Base-by-base conservation (phyloP, 2,329 filamentous ascomycete species). In the Sphaerostilbella broomeana region DNA sequence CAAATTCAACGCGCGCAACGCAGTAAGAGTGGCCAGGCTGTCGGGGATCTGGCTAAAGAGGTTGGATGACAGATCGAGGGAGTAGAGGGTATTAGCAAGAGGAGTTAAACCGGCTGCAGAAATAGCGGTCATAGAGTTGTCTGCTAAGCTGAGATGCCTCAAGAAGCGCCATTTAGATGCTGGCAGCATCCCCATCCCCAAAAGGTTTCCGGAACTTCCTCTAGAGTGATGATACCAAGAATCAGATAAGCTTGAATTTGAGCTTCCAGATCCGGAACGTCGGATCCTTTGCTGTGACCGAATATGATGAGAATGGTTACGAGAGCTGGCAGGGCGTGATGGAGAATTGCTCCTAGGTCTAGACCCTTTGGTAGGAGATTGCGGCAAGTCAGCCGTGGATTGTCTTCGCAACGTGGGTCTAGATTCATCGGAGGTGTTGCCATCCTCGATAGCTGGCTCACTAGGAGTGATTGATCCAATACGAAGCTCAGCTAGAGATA, bases 41-140 rank as follows among this genome's bases (percentile, higher is more conserved):
- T 97, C 92, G 1, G 92, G 92, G 38, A 97, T 84, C 59, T 95
- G 86, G n/a, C 79, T 81, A 60, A 98, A 94, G 21, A 95, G 77
- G 55, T 98, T 98, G 35, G 80, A 81, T 1, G 92, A 97, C 32
- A 98, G 69, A 59, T 98, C 92, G 38, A 98, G 73, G 1, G 92
- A 97, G 55, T 90, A 86, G 19, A 98, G 69, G 0, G 86, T 95
- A 54, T 87, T 87, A 27, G 88, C 81, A 35, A 98, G 72, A 12
- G 92, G 90, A 7, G 77, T 72, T 46, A 98, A 71, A 56, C 89
- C 87, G 34, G 78, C 67, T 4, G 81, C 75, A 27, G 83, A 76
- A 47, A 98, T 81, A 5, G 80, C 79, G 6, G 87, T 94, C 47
- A 98, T 71, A 7, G 84, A 82, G 62, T 97, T 98, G 57, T 97